A percentile compares a stretch with the other conserved stretches of the same genome.
Conservation (phyloP, 257 asterid genomes). For the Nyctanthes arbortristis region DNA sequence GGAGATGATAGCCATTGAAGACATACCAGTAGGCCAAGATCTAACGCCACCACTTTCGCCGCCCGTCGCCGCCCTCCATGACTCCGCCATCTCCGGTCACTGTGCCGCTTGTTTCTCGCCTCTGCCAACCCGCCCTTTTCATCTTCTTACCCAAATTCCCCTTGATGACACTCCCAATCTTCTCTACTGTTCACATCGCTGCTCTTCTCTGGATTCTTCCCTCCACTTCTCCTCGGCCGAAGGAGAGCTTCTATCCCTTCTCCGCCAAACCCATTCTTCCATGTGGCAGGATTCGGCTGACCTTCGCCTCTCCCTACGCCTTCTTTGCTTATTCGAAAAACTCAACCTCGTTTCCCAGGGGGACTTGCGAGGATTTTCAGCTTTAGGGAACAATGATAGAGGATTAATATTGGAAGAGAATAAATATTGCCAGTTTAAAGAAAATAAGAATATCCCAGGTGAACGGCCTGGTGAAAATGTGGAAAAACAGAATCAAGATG, state of each 20-base stretch:
- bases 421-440: background rate
- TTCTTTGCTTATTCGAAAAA: slow-evolving; percentile 34
- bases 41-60: slow-evolving; percentile 70
- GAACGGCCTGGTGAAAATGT: background rate
- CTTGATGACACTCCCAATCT: slow-evolving; percentile 21
- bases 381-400: slow-evolving; percentile 31
- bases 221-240: slow-evolving; percentile 63
- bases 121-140: slow-evolving; percentile 34
- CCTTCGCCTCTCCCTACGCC: slow-evolving; percentile 80
- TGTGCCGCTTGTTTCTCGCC: slow-evolving; percentile 73
- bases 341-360: background rate
- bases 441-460: background rate
- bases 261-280: slow-evolving; percentile 33
- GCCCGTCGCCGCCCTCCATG: slow-evolving; percentile 60
- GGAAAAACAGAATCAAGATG: slow-evolving; percentile 9
- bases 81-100: slow-evolving; percentile 48
- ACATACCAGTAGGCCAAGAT: slow-evolving; percentile 49
- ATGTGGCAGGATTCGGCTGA: slow-evolving; percentile 46
- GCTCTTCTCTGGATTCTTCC: slow-evolving; percentile 58
- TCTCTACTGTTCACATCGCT: slow-evolving; percentile 68
- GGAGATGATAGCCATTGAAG: slow-evolving; percentile 60
- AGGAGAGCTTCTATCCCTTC: slow-evolving; percentile 33
- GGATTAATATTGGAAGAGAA: slow-evolving; percentile 28
- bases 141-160: slow-evolving; percentile 19
- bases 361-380: slow-evolving; percentile 24